Evolutionary conservation across 2,329 filamentous ascomycete species (phyloP), one percentile per base, ranked within the genome.

Genomic region (Fusarium anguioides): DNA sequence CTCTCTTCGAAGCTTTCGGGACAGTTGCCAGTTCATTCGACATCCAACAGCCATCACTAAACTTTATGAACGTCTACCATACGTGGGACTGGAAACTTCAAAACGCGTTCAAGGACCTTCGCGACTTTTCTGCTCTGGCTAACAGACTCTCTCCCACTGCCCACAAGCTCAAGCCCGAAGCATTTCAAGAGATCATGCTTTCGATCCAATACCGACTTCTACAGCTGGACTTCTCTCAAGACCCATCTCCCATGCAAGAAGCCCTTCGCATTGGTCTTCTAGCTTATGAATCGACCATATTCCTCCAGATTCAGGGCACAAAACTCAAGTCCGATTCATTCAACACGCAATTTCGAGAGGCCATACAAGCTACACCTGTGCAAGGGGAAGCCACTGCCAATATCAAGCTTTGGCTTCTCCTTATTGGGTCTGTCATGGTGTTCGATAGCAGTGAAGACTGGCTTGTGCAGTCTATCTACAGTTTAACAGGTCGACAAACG

Each of bases 161-260:
- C 1, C 53, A 51, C 17, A 78, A 76, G 46, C 69, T 77, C 8
- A 62, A 60, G 2, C 69, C 75, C 0, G 64, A 70, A 14, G 40
- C 72, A 3, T 75, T 75, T 42, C 73, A 75, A 17, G 74, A 77
- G 48, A 71, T 74, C 1, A 69, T 76, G 60, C 48, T 76, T 0
- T 76, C 75, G 1, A 65, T 75, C 1, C 76, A 77, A 37, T 77
- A 77, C 33, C 68, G 76, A 1, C 55, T 77, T 2, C 46, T 77
- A 3, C 58, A 62, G 1, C 69, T 77, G 5, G 60, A 69, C 14
- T 70, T 73, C 36, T 37, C 66, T 0, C 20, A 41, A 0, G 56
- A 67, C 10, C 7, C 48, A 5, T 10, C 60, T 2, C 64, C 60
- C 2, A 29, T 73, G 6, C 51, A 72, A 17, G 72, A 75, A 42